Base-by-base conservation (phyloP, 2,329 filamentous ascomycete species). In the Incumbomyces delicatus region DNA sequence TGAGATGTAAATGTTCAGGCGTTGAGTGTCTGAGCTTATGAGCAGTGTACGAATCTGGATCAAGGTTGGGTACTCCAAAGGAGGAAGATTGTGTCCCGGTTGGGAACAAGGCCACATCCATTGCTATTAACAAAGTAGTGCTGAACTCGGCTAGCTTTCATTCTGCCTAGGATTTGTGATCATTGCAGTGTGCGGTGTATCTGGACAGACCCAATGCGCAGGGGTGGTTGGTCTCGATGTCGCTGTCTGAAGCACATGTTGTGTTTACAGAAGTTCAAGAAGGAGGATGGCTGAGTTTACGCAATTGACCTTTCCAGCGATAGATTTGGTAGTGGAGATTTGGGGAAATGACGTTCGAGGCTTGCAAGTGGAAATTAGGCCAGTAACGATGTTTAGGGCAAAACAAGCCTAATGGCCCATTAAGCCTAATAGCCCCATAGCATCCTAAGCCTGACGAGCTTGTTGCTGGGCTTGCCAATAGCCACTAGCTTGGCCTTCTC, bases 1-100 rank as follows among this genome's bases (percentile, higher is more conserved):
- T 82, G 54, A 78, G 65, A 62, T 81, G 72, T 34, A 83, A 63
- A 57, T 83, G 79, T 49, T 76, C 71, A 18, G 77, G 70, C 36
- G 75, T 77, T 41, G 77, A 74, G 69, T 83, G 76, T 65, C 76
- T 72, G 61, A 79, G 60, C 55, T 72, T 70, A 53, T 73, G 69
- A 2, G 71, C 69, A 5, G 76, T 78, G 58, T 75, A 76, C 7
- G 73, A 76, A 22, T 71, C 68, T 16, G 66, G 61, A 49, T 69
- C 65, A 48, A 76, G 57, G 30, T 61, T 64, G 48, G 62, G n/a
- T 44, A 48, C 43, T 40, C 47, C 43, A 16, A 51, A 39, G 38
- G 41, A 32, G 22, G 41, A 51, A 4, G 51, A 45, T 20, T 31
- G 41, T 41, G 34, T 56, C 33, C 49, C 45, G 3, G 46, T 33